A percentile compares a stretch with the other conserved stretches of the same genome.
Evolutionary conservation across 148 eudicot species (phyloP).

Genomic region (Mesembryanthemum crystallinum): DNA sequence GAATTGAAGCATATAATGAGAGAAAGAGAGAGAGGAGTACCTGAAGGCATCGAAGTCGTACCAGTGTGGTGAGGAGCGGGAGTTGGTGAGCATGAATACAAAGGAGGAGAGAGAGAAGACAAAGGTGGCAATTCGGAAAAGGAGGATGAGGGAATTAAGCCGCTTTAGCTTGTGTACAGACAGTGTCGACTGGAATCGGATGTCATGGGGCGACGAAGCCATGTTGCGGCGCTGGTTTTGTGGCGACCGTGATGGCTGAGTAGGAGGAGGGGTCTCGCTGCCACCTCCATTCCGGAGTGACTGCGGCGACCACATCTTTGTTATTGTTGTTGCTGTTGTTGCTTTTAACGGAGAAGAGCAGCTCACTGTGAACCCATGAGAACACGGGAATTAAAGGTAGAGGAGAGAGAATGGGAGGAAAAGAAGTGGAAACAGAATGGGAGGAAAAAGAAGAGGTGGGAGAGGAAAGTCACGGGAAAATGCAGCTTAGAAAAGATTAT

Average conservation of each 20-base stretch:
- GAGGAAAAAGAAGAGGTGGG: neutral
- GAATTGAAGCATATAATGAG: neutral
- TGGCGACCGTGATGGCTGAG: slow-evolving; percentile 33
- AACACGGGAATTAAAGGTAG: neutral
- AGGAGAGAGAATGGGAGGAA: neutral
- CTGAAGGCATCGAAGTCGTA: slow-evolving; percentile 65
- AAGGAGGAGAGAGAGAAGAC: slow-evolving; percentile 60
- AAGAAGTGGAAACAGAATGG: neutral
- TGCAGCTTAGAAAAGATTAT: neutral
- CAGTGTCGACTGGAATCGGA: slow-evolving; percentile 69
- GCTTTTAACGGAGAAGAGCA: neutral
- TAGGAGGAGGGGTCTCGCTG: slow-evolving; percentile 42
- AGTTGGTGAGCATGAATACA: slow-evolving; percentile 64
- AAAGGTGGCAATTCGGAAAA: slow-evolving; percentile 59
- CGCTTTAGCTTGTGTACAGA: slow-evolving; percentile 67
- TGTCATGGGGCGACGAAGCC: slow-evolving; percentile 31
- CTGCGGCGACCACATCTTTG: slow-evolving; percentile 46
- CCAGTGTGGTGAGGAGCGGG: slow-evolving; percentile 55
- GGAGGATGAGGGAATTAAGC: slow-evolving; percentile 53
- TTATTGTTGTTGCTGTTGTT: neutral
- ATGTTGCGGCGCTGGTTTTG: slow-evolving; percentile 33
- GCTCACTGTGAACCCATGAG: slow-evolving; percentile 8
- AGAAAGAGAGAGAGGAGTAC: slow-evolving; percentile 18
- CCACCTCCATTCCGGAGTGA: slow-evolving; percentile 39
- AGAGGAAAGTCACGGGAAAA: slow-evolving; percentile 3